phyloP scores from a whole-genome alignment of 2,329 filamentous ascomycete species.

The Ascochyta rabiei region DNA sequence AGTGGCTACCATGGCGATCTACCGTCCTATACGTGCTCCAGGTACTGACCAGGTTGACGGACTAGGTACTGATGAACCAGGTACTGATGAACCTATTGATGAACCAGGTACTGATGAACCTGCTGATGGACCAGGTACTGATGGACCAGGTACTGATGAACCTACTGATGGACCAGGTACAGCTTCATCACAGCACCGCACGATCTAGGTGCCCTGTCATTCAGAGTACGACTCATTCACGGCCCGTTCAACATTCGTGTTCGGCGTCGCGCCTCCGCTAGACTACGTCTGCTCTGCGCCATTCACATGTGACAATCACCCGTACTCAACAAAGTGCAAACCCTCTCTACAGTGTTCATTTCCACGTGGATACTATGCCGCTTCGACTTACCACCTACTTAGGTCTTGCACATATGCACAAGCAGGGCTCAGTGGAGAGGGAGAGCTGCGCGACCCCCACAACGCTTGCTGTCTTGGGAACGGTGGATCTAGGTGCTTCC shows the following conservation, averaged over 20 bases:
- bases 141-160: no score
- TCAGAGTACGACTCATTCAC: slow-evolving; percentile 18
- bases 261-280: slow-evolving; percentile 23
- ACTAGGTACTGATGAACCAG: no score
- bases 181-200: background rate
- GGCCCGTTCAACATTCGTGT: slow-evolving; percentile 8
- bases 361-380: background rate
- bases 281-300: slow-evolving; percentile 16
- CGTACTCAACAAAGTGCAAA: background rate
- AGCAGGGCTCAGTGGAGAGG: slow-evolving; percentile 5
- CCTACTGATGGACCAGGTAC: background rate
- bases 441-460: slow-evolving; percentile 14
- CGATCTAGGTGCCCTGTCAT: slow-evolving; percentile 1
- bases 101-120: no score
- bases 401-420: background rate
- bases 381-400: background rate
- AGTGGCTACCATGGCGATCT: background rate
- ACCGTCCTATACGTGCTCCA: background rate
- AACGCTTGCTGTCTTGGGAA: slow-evolving; percentile 26
- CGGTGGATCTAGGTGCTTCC: slow-evolving; percentile 23
- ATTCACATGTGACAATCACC: slow-evolving; percentile 25
- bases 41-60: no score
- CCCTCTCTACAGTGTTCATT: background rate
- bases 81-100: no score
- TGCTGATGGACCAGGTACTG: background rate